A percentile compares a stretch with the other conserved stretches of the same genome.
These are phyloP conservation scores for Coleophoma crateriformis DNA, from an alignment of 2,329 filamentous ascomycete species.

Conservation along the genomic window DNA sequence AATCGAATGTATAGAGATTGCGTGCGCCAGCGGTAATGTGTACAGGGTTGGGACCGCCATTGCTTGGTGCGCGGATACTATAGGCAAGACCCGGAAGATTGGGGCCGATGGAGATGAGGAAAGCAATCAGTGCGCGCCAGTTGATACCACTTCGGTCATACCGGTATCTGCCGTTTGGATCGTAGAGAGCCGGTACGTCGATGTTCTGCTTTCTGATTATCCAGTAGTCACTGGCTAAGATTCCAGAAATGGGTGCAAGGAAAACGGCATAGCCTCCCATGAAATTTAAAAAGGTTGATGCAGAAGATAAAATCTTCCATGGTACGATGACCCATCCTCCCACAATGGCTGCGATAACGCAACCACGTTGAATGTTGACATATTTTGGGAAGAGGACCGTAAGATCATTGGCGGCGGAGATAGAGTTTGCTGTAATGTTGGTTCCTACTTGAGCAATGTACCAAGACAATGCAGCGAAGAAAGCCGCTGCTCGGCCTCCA, in stretches of 20 bases:
- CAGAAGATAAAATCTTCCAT: slow-evolving; percentile 60
- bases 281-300: slow-evolving; percentile 54
- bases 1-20: slow-evolving; percentile 60
- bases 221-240: slow-evolving; percentile 55
- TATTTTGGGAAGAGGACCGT: slow-evolving; percentile 47
- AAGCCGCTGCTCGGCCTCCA: slow-evolving; percentile 35
- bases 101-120: slow-evolving; percentile 17
- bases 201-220: slow-evolving; percentile 34
- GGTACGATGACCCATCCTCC: slow-evolving; percentile 54
- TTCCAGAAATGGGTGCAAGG: slow-evolving; percentile 52
- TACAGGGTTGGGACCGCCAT: slow-evolving; percentile 4
- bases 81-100: slow-evolving; percentile 21
- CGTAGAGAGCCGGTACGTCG: slow-evolving; percentile 31
- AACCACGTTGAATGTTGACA: slow-evolving; percentile 51
- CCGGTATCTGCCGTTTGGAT: slow-evolving; percentile 20
- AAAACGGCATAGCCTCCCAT: slow-evolving; percentile 62
- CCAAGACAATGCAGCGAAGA: slow-evolving; percentile 47
- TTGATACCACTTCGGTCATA: slow-evolving; percentile 24
- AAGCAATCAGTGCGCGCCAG: slow-evolving; percentile 19
- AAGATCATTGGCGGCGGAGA: slow-evolving; percentile 50
- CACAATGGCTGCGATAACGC: slow-evolving; percentile 46
- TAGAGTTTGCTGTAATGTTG: slow-evolving; percentile 51
- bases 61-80: slow-evolving; percentile 9
- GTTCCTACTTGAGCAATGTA: slow-evolving; percentile 49
- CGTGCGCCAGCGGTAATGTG: slow-evolving; percentile 36